These are phyloP conservation scores for Amauroascus niger DNA, from an alignment of 2,329 filamentous ascomycete species.

Conservation along the genomic window DNA sequence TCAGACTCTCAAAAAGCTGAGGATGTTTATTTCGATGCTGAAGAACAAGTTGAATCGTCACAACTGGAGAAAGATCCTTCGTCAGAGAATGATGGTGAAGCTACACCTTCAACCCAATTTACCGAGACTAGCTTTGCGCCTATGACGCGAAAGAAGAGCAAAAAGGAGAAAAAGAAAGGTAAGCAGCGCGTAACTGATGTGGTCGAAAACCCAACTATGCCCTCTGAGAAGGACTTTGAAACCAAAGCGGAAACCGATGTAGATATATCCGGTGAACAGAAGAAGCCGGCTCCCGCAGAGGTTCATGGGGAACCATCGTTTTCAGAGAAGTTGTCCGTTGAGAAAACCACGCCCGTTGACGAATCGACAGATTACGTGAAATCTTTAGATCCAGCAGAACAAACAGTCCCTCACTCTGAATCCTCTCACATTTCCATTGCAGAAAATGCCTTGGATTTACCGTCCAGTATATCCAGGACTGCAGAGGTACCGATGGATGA, in stretches of 20 bases:
- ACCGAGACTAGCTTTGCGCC: neutral
- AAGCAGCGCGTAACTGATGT: neutral
- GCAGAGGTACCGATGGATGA: no score
- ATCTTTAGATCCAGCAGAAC: no score
- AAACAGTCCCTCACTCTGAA: no score
- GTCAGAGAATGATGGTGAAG: neutral
- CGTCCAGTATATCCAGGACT: no score
- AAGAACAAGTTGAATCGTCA: neutral
- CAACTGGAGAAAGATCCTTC: neutral
- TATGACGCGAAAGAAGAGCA: conserved; percentile 9
- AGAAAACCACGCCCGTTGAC: neutral
- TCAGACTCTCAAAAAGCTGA: neutral
- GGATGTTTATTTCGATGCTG: neutral
- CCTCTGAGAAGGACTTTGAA: neutral
- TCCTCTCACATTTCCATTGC: no score
- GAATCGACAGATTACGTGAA: no score
- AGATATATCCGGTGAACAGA: neutral
- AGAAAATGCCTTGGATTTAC: no score
- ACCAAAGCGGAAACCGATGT: neutral
- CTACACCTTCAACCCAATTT: neutral
- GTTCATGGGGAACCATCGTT: neutral
- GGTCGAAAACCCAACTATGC: neutral
- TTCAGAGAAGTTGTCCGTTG: neutral
- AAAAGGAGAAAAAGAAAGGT: conserved; percentile 8
- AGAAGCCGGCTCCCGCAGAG: neutral